These are phyloP conservation scores for Beta lomatogona DNA, from an alignment of 179 eudicot genomes.

Conservation along the genomic window DNA sequence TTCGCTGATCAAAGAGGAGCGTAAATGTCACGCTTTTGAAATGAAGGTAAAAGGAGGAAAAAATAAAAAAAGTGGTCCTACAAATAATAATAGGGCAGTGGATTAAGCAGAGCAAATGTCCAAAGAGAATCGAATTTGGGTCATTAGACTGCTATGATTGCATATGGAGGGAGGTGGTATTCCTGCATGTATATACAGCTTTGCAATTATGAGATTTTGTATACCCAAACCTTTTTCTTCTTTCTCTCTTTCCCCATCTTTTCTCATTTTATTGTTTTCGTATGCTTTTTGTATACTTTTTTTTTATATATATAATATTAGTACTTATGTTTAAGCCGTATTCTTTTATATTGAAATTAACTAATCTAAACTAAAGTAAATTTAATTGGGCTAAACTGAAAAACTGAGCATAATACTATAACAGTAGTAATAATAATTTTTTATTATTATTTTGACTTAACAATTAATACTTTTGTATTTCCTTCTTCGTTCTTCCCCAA, in stretches of 20 bases:
- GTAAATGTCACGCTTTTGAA: neutral
- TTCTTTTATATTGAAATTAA: too few relatives aligned
- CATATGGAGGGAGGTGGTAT: conserved; percentile 10
- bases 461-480: too few relatives aligned
- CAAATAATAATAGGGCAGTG: conserved; percentile 12
- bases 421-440: too few relatives aligned
- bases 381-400: too few relatives aligned
- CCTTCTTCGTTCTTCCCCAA: too few relatives aligned
- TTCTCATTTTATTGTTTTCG: neutral
- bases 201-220: conserved; percentile 10
- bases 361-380: too few relatives aligned
- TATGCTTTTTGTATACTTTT: neutral
- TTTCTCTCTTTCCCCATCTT: neutral
- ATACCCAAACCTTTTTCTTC: neutral
- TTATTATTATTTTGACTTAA: too few relatives aligned
- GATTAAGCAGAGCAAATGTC: conserved; percentile 17
- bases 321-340: too few relatives aligned
- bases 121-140: conserved; percentile 17
- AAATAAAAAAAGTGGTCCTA: neutral
- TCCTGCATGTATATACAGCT: conserved; percentile 9
- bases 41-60: neutral
- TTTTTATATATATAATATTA: too few relatives aligned
- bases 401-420: too few relatives aligned
- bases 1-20: neutral
- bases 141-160: conserved; percentile 26